phyloP scores from a whole-genome alignment of 1,284 basidiomycete species.

The Cutaneotrichosporon dermatis region DNA sequence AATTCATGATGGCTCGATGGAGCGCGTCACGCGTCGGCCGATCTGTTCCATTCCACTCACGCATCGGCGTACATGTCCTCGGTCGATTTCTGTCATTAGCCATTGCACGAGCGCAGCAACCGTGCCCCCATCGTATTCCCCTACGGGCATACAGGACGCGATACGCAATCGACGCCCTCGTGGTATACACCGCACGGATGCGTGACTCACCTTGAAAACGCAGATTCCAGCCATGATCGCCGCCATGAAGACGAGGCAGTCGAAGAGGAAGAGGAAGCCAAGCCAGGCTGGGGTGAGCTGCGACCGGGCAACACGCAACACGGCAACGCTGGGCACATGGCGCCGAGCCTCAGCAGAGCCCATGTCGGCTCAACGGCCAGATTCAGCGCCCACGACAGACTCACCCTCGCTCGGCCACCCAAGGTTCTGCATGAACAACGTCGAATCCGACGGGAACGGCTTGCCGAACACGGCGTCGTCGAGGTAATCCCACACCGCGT shows the following conservation, averaged over 20 bases:
- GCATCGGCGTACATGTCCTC: slow-evolving; percentile 31
- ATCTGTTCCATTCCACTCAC: slow-evolving; percentile 11
- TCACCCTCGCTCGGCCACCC: slow-evolving; percentile 40
- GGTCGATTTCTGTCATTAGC: slow-evolving; percentile 24
- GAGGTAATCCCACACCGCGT: slow-evolving; percentile 48
- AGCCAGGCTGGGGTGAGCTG: slow-evolving; percentile 36
- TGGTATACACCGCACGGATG: not conserved
- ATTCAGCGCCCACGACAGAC: too few species aligned
- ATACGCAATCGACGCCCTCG: too few species aligned
- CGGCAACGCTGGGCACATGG: too few species aligned
- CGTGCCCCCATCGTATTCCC: too few species aligned
- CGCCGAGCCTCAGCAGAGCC: too few species aligned
- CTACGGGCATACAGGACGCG: too few species aligned
- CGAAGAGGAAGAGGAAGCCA: slow-evolving; percentile 39
- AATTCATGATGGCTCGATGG: too few species aligned
- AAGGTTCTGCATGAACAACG: slow-evolving; percentile 35
- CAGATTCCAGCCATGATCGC: slow-evolving; percentile 47
- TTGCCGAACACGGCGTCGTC: slow-evolving; percentile 49
- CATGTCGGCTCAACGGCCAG: too few species aligned
- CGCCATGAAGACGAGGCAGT: slow-evolving; percentile 38
- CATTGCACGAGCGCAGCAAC: not conserved
- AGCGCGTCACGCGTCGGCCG: too few species aligned
- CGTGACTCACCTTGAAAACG: slow-evolving; percentile 35
- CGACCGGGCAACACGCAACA: too few species aligned
- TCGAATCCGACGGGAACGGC: slow-evolving; percentile 45